phyloP scores from a whole-genome alignment of 129 eudicot species.

The Lactuca sativa region DNA sequence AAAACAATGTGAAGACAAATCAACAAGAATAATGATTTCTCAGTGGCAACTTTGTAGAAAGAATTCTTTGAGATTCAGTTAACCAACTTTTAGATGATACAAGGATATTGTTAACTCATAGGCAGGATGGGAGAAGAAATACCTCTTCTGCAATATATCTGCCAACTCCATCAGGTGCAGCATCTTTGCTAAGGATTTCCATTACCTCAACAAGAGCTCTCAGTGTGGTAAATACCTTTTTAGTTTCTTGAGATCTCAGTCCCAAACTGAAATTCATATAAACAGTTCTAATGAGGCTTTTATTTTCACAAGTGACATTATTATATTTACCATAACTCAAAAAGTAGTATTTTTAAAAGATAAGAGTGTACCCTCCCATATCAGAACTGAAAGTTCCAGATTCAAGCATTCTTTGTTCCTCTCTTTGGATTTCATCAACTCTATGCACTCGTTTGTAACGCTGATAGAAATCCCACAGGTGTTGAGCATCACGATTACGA shows the following conservation, averaged over 20 bases:
- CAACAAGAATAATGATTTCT: not conserved
- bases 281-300: slow-evolving; percentile 8
- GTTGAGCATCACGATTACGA: slow-evolving; percentile 76
- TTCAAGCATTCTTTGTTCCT: slow-evolving; percentile 75
- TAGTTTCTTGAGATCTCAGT: slow-evolving; percentile 61
- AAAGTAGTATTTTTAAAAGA: slow-evolving; percentile 11
- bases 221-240: slow-evolving; percentile 76
- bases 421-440: slow-evolving; percentile 82
- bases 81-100: too few relatives aligned
- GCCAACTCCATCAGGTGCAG: slow-evolving; percentile 70
- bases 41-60: too few relatives aligned
- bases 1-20: too few relatives aligned
- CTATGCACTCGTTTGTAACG: slow-evolving; percentile 70
- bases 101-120: too few relatives aligned
- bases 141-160: slow-evolving; percentile 77
- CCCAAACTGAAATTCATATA: slow-evolving; percentile 50
- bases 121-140: not conserved
- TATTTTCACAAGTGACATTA: slow-evolving; percentile 14
- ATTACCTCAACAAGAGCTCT: slow-evolving; percentile 93
- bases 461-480: slow-evolving; percentile 82
- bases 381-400: slow-evolving; percentile 79
- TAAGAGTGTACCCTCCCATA: slow-evolving; percentile 60
- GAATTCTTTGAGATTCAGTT: too few relatives aligned
- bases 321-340: slow-evolving; percentile 9
- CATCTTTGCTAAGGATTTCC: slow-evolving; percentile 80